Base-by-base conservation (phyloP, 2,329 filamentous ascomycete genomes). In the Botrytis fragariae region DNA sequence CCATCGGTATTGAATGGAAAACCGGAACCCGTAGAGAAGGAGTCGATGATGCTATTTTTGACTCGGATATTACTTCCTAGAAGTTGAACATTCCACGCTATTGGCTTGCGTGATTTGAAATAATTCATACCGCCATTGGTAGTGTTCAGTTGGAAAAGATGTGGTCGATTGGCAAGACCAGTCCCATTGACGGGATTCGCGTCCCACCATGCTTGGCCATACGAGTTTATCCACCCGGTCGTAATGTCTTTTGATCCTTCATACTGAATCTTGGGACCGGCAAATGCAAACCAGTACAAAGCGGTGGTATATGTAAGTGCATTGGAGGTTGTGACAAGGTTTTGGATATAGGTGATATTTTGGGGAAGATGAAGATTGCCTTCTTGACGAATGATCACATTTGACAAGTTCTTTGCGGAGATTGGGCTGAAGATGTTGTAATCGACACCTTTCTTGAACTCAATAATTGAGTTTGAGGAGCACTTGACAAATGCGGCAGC, bases 131-230 rank as follows among this genome's bases (percentile, higher is more conserved):
- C 78, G 8, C 81, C 81, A 71, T 83, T 77, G 3, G 78, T 81
- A 18, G 81, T 81, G 60, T 81, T 81, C 77, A 83, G 82, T 42
- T 78, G 79, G 77, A 84, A 80, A 16, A 85, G 77, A 74, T 84
- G 83, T 16, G 84, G 84, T 9, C 84, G 80, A 48, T 80, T 81
- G 22, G 78, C 76, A 20, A 82, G 79, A 16, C 84, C 84, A 35
- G 83, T 83, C 57, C 79, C 80, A 48, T 82, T 82, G 10, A 78
- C 75, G 3, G 81, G 80, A 74, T 84, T 85, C 10, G 81, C 79
- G 70, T 85, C 83, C 83, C 83, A 85, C 84, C 84, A 85, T 1
- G 79, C 79, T 75, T 85, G 83, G 37, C 84, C 84, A 69, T 85
- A 83, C 3, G 82, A 84, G 72, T 84, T 81, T 74, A 85, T 84